Evolutionary conservation across 345 rosid species (phyloP).

Genomic region (Euclidium syriacum): DNA sequence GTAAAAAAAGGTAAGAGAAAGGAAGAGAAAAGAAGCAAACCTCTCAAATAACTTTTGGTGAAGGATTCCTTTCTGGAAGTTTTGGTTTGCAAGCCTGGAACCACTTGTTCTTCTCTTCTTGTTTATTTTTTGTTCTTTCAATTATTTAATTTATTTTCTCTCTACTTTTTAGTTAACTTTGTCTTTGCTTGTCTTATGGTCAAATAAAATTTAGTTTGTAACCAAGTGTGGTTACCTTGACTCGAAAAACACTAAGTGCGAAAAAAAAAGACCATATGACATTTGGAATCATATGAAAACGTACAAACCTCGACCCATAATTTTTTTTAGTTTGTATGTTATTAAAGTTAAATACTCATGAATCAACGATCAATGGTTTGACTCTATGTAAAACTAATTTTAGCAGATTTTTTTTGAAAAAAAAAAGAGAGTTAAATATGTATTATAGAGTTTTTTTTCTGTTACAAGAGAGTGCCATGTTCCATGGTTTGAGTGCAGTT

Average conservation of each 20-base stretch:
- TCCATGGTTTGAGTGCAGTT: background rate
- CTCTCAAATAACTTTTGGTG: conserved; percentile 34
- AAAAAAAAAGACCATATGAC: too few relatives aligned
- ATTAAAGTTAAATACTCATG: background rate
- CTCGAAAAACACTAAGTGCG: too few relatives aligned
- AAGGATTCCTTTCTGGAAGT: conserved; percentile 40
- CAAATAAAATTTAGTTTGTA: background rate
- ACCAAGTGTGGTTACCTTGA: too few relatives aligned
- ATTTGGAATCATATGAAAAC: too few relatives aligned
- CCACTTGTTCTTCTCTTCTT: conserved; percentile 30
- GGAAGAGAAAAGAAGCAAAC: conserved; percentile 35
- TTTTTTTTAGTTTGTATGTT: too few relatives aligned
- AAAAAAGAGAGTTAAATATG: too few relatives aligned
- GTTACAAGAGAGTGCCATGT: background rate
- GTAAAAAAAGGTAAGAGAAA: conserved; percentile 25
- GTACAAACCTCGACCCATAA: too few relatives aligned
- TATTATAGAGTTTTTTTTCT: background rate
- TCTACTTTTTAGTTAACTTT: conserved; percentile 11
- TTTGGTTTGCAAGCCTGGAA: conserved; percentile 42
- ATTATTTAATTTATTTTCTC: background rate
- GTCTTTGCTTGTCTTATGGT: conserved; percentile 17
- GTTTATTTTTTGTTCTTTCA: background rate
- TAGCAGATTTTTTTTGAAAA: background rate
- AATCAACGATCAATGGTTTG: too few relatives aligned
- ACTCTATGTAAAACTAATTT: conserved; percentile 3